Conservation (phyloP, 768 basidiomycete species). For the Boletus tylopilopsis region DNA sequence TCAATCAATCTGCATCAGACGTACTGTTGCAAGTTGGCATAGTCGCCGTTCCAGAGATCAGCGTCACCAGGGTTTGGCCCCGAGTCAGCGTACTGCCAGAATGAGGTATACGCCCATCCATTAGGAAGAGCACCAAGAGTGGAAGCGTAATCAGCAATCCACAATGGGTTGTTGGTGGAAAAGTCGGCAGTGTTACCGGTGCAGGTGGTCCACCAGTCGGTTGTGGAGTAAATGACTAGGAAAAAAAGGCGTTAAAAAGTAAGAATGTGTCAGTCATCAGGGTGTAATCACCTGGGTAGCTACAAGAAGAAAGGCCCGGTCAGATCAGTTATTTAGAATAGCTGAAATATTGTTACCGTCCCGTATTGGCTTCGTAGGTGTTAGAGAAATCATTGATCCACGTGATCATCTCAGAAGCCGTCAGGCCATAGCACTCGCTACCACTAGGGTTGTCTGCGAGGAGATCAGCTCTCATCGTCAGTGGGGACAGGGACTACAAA, state of each 20-base stretch:
- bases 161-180: constrained; percentile 49
- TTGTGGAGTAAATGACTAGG: constrained; percentile 58
- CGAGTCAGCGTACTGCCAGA: constrained; percentile 60
- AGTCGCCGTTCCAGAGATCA: constrained; percentile 53
- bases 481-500: constrained; percentile 22
- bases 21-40: constrained; percentile 39
- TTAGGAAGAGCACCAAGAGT: constrained; percentile 52
- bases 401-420: constrained; percentile 51
- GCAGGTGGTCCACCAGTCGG: constrained; percentile 66
- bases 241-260: neutral
- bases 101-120: constrained; percentile 53
- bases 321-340: neutral
- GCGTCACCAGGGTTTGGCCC: constrained; percentile 57
- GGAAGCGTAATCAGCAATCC: constrained; percentile 55
- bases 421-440: constrained; percentile 52
- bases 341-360: constrained; percentile 34
- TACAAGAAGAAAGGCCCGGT: constrained; percentile 15
- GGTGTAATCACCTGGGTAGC: constrained; percentile 37
- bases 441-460: constrained; percentile 48
- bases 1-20: neutral
- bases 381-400: constrained; percentile 62
- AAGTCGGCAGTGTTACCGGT: constrained; percentile 58
- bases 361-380: constrained; percentile 49
- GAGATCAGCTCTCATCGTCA: neutral
- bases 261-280: constrained; percentile 2